These are phyloP conservation scores for Cubamyces lactineus DNA, from an alignment of 768 basidiomycete genomes.

Conservation along the genomic window DNA sequence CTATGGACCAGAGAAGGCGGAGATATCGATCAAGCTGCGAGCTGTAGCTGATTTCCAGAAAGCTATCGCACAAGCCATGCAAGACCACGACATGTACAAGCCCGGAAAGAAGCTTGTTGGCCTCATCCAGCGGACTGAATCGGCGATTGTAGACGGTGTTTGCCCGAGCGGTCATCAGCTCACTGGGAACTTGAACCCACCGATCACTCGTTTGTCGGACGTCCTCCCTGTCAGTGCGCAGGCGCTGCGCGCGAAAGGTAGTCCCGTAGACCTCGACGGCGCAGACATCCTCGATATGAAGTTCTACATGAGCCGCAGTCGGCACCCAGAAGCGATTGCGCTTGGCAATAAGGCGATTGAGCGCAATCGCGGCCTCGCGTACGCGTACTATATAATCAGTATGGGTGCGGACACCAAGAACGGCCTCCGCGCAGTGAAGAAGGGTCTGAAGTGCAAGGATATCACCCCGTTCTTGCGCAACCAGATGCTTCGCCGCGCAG, in stretches of 20 bases:
- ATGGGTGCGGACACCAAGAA: conserved; percentile 49
- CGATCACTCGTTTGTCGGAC: conserved; percentile 52
- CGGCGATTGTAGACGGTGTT: conserved; percentile 55
- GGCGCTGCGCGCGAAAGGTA: conserved; percentile 43
- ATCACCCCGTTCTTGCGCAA: conserved; percentile 59
- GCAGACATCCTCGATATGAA: conserved; percentile 71
- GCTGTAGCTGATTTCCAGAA: conserved; percentile 48
- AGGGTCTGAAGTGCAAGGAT: conserved; percentile 61
- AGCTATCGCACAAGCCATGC: conserved; percentile 52
- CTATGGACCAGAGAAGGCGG: conserved; percentile 53
- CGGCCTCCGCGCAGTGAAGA: conserved; percentile 63
- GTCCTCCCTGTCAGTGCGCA: conserved; percentile 59
- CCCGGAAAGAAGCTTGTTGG: conserved; percentile 51
- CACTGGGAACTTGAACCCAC: conserved; percentile 37
- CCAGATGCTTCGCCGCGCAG: conserved; percentile 61
- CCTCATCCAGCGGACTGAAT: conserved; percentile 57
- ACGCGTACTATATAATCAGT: conserved; percentile 63
- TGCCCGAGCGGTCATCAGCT: conserved; percentile 49
- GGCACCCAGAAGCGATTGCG: conserved; percentile 49
- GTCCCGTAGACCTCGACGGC: conserved; percentile 46
- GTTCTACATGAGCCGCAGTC: conserved; percentile 49
- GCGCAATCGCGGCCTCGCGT: conserved; percentile 58
- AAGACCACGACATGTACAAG: conserved; percentile 50
- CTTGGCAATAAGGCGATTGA: conserved; percentile 49
- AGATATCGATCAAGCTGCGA: conserved; percentile 47